Percentiles rank a stretch among this genome's conserved stretches.
These are phyloP conservation scores for Phaeodactylum tricornutum DNA, from an alignment of 108 stramenopile species.

Conservation along the genomic window DNA sequence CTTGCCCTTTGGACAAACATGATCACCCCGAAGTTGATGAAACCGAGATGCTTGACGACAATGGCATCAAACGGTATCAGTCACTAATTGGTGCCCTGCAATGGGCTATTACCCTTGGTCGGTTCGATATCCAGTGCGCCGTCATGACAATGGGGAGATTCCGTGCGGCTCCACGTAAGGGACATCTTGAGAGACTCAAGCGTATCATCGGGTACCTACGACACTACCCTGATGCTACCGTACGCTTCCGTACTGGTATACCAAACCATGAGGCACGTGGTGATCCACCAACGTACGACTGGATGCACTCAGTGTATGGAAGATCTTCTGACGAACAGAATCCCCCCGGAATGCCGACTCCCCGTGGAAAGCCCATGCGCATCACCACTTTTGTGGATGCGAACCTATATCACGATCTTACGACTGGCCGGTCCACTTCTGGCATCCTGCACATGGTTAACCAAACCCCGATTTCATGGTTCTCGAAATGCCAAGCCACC, in stretches of 20 bases:
- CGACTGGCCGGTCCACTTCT: slow-evolving; percentile 1
- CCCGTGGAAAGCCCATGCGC: slow-evolving; percentile 9
- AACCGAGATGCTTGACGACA: slow-evolving; percentile 1
- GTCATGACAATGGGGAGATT: slow-evolving; percentile 6
- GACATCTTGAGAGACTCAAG: not conserved
- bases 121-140: slow-evolving; percentile 8
- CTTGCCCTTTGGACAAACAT: not conserved
- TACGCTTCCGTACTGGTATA: not conserved
- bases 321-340: slow-evolving; percentile 1
- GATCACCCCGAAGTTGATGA: slow-evolving; percentile 6
- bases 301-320: slow-evolving; percentile 1
- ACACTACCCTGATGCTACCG: not conserved
- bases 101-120: slow-evolving; percentile 19
- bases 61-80: slow-evolving; percentile 10
- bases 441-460: slow-evolving; percentile 7
- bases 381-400: slow-evolving; percentile 16
- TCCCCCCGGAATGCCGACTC: slow-evolving; percentile 5
- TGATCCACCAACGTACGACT: not conserved
- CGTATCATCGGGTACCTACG: not conserved
- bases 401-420: slow-evolving; percentile 11
- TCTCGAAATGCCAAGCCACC: slow-evolving; percentile 3
- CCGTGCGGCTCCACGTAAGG: slow-evolving; percentile 1
- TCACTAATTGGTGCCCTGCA: slow-evolving; percentile 16
- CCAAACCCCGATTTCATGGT: slow-evolving; percentile 3
- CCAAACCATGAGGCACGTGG: not conserved